A percentile compares a stretch with the other conserved stretches of the same genome.
These are phyloP conservation scores for Hericium alpestre DNA, from an alignment of 768 basidiomycete genomes.

Conservation along the genomic window DNA sequence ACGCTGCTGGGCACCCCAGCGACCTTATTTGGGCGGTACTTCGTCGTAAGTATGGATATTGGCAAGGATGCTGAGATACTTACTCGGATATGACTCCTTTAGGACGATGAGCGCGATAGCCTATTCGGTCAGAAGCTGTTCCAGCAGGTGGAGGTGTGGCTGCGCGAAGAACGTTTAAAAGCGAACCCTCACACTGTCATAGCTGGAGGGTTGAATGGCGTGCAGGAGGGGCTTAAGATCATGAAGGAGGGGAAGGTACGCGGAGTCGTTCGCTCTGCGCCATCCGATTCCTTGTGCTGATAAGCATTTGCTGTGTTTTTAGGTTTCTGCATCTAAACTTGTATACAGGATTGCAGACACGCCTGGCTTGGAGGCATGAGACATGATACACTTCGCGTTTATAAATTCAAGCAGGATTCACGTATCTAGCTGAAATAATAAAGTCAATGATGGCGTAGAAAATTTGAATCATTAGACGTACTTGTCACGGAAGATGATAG, in stretches of 20 bases:
- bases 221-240: constrained; percentile 13
- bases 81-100: background rate
- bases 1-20: background rate
- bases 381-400: too few relatives aligned
- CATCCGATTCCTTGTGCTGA: background rate
- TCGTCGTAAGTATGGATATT: background rate
- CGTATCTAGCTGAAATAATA: too few relatives aligned
- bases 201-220: constrained; percentile 12
- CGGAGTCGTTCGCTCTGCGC: background rate
- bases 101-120: constrained; percentile 7
- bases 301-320: background rate
- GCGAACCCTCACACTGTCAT: constrained; percentile 18
- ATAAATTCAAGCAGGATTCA: too few relatives aligned
- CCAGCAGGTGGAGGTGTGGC: background rate
- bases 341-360: constrained; percentile 16
- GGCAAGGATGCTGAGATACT: constrained; percentile 14
- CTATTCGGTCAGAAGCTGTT: constrained; percentile 10
- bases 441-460: too few relatives aligned
- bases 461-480: too few relatives aligned
- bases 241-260: constrained; percentile 20
- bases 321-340: constrained; percentile 21
- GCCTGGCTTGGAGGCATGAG: background rate
- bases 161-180: constrained; percentile 8
- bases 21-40: background rate
- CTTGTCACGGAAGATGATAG: too few relatives aligned